These are phyloP conservation scores for Neocucurbitaria cava DNA, from an alignment of 2,329 filamentous ascomycete species.

Conservation along the genomic window DNA sequence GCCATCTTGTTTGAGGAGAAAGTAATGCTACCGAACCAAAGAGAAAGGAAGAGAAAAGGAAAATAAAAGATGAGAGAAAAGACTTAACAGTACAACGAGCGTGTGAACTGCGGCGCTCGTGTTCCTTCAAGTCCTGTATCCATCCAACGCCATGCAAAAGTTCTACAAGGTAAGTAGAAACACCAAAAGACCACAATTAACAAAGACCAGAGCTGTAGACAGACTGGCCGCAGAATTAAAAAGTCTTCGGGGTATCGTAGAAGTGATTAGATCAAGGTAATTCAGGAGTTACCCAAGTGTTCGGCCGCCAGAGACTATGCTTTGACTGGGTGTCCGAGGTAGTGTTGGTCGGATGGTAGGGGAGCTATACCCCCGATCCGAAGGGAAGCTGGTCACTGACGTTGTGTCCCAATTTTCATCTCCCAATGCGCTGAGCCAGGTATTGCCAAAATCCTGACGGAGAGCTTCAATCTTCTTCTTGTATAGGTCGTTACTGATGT, in stretches of 20 bases:
- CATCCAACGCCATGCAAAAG: conserved; percentile 45
- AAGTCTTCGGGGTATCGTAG: conserved; percentile 48
- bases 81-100: conserved; percentile 40
- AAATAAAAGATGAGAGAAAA: not conserved
- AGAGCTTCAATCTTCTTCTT: conserved; percentile 86
- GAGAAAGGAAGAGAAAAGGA: conserved; percentile 14
- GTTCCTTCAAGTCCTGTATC: conserved; percentile 18
- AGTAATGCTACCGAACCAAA: conserved; percentile 31
- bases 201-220: conserved; percentile 6
- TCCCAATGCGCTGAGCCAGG: conserved; percentile 84
- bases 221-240: conserved; percentile 16
- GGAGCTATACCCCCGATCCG: conserved; percentile 40
- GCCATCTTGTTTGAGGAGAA: conserved; percentile 32
- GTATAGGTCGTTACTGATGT: conserved; percentile 77
- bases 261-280: conserved; percentile 29
- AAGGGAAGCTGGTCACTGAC: conserved; percentile 40
- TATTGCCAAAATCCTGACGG: conserved; percentile 82
- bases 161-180: conserved; percentile 8
- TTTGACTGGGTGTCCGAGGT: conserved; percentile 46
- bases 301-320: conserved; percentile 49
- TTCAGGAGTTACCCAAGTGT: conserved; percentile 43
- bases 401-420: conserved; percentile 69
- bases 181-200: not conserved
- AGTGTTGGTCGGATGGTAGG: conserved; percentile 40
- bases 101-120: conserved; percentile 32